phyloP scores from a whole-genome alignment of 805 yeast species.

The Starmerella tilneyi region DNA sequence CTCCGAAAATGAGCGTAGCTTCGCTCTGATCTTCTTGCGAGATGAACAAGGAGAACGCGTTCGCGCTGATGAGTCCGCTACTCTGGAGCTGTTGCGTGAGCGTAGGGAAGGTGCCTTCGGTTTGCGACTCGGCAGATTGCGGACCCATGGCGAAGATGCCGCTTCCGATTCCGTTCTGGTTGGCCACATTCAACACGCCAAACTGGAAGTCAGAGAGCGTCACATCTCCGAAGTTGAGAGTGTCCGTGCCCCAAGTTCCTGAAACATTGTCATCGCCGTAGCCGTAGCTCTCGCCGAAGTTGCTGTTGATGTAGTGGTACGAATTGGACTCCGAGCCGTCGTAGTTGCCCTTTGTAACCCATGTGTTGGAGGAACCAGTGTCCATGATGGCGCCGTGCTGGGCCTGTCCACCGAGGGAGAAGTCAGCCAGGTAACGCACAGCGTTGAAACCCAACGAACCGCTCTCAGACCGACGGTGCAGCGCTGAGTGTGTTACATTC shows the following conservation, averaged over 20 bases:
- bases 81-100: conserved; percentile 27
- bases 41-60: conserved; percentile 39
- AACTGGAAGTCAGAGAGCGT: conserved; percentile 45
- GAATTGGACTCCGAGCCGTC: conserved; percentile 24
- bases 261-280: conserved; percentile 29
- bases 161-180: conserved; percentile 34
- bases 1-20: conserved; percentile 38
- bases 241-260: conserved; percentile 54
- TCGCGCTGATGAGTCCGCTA: conserved; percentile 33
- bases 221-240: conserved; percentile 43
- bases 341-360: conserved; percentile 39
- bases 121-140: conserved; percentile 25
- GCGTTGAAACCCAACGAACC: conserved; percentile 6
- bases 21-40: conserved; percentile 10
- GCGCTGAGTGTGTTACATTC: neutral
- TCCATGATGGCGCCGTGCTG: conserved; percentile 42
- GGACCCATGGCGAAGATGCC: conserved; percentile 32
- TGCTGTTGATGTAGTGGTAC: conserved; percentile 11
- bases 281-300: conserved; percentile 13
- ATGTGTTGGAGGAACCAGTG: conserved; percentile 62
- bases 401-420: conserved; percentile 40
- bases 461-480: neutral
- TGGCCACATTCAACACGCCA: conserved; percentile 59
- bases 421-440: conserved; percentile 21
- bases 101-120: conserved; percentile 21